Evolutionary conservation across 169 alveolate genomes (phyloP), one percentile per base, ranked within the genome.

Genomic region (Cryptosporidium sp.): DNA sequence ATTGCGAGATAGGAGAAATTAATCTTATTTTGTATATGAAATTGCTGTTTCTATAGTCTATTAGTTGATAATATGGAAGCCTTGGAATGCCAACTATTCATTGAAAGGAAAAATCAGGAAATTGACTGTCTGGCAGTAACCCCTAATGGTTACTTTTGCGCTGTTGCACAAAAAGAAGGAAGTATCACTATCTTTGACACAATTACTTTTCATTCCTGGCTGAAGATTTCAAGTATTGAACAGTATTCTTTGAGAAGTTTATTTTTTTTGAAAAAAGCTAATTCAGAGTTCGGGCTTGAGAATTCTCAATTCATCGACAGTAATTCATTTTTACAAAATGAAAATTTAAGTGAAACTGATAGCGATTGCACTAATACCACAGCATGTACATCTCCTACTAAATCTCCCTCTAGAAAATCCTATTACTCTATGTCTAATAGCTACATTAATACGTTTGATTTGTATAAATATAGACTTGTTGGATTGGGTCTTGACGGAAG

Each of bases 141-240:
- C 29, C 75, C 73, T 41, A 50, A 80, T 80, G 89, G 89, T 41
- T 80, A 80, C 39, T 80, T 80, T 41, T 80, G 89, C 7, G 89
- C 89, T 8, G 68, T 65, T 41, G 55, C 89, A 3, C 89, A 65
- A 26, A 80, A 29, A 35, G 80, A 48, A 37, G 80, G 89, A 29
- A 45, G 31, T 45, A 80, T 80, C 0, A 80, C 89, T 1, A 52
- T 80, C 5, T 80, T 59, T 61, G 89, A 80, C 21, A 80, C 89
- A 62, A 23, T 80, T n/a, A 80, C 89, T 9, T 80, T 80, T 65
- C 89, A 80, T 33, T 45, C 67, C 1, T 80, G 89, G 89, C 10
- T 80, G 45, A 21, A 31, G 12, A 80, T 80, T 41, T 29, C 69
- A 18, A 31, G 51, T 21, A 80, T 26, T 41, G 75, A 59, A 37